Evolutionary conservation across 2,329 filamentous ascomycete species (phyloP).

Genomic region (Paracorniculantispora psalliotae): DNA sequence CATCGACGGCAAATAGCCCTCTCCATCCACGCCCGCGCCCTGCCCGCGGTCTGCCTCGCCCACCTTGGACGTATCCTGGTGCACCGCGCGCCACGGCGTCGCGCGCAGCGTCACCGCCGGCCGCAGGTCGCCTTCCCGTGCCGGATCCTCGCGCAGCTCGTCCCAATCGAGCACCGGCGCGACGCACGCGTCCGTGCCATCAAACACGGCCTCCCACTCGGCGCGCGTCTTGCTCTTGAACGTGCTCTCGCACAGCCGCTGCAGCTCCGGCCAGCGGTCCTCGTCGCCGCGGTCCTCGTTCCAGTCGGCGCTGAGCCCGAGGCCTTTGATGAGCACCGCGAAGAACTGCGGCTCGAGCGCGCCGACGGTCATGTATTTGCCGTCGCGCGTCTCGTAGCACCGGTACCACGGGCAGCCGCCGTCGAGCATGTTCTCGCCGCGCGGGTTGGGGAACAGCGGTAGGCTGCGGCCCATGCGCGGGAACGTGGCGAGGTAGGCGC

Average conservation of each 20-base stretch:
- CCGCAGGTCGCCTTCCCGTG: conserved; percentile 63
- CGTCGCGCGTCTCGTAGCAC: conserved; percentile 79
- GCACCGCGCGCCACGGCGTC: conserved; percentile 63
- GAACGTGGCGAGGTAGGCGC: conserved; percentile 72
- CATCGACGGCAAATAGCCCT: conserved; percentile 58
- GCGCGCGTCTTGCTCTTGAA: conserved; percentile 67
- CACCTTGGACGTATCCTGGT: conserved; percentile 34
- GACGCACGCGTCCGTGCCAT: conserved; percentile 87
- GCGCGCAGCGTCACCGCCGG: conserved; percentile 63
- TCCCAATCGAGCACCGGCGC: conserved; percentile 76
- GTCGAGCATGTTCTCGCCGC: conserved; percentile 77
- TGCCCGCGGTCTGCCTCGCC: conserved; percentile 48
- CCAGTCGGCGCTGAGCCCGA: conserved; percentile 55
- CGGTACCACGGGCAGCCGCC: conserved; percentile 85
- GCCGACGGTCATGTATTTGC: conserved; percentile 80
- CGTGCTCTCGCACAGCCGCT: conserved; percentile 50
- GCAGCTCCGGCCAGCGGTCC: conserved; percentile 63
- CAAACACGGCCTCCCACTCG: conserved; percentile 84
- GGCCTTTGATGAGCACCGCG: conserved; percentile 57
- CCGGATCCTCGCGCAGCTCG: conserved; percentile 56
- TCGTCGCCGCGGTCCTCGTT: conserved; percentile 54
- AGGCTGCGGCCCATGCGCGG: conserved; percentile 63
- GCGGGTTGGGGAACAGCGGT: conserved; percentile 54
- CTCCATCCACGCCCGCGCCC: conserved; percentile 59
- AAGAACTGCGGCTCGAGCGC: conserved; percentile 89